Evolutionary conservation across 768 basidiomycete genomes (phyloP).

Genomic region (Tylopilus sp.): DNA sequence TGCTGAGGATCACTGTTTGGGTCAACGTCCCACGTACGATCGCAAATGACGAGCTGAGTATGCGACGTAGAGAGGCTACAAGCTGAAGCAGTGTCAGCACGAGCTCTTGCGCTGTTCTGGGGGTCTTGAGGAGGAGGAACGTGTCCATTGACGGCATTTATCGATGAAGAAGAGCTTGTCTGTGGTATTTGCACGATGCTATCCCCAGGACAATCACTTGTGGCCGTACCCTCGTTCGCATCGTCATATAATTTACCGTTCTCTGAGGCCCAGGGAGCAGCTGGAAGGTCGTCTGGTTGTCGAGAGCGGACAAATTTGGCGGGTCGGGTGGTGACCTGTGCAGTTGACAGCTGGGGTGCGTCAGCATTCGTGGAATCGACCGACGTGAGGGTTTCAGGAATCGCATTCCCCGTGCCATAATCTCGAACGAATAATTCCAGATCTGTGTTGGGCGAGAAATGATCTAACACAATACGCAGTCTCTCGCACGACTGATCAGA

Average conservation of each 20-base stretch:
- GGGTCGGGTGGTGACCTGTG: conserved; percentile 52
- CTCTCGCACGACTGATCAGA: conserved; percentile 80
- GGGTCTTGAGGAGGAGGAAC: conserved; percentile 22
- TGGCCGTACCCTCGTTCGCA: conserved; percentile 58
- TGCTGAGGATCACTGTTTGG: conserved; percentile 61
- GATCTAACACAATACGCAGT: conserved; percentile 80
- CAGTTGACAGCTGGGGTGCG: conserved; percentile 56
- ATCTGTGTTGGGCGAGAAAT: conserved; percentile 83
- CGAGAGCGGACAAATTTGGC: conserved; percentile 50
- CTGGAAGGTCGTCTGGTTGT: conserved; percentile 29
- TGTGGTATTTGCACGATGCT: no score
- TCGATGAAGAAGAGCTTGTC: conserved; percentile 27
- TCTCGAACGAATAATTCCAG: conserved; percentile 85
- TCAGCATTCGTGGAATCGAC: conserved; percentile 75
- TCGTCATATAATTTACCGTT: conserved; percentile 53
- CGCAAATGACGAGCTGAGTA: conserved; percentile 59
- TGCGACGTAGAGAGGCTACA: conserved; percentile 55
- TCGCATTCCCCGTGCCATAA: conserved; percentile 83
- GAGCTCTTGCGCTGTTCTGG: conserved; percentile 18
- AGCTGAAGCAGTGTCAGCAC: conserved; percentile 34
- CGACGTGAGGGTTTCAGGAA: conserved; percentile 88
- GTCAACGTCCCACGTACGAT: conserved; percentile 65
- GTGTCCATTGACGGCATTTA: conserved; percentile 31
- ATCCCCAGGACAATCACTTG: no score
- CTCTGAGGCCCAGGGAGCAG: conserved; percentile 25